Percentiles rank a stretch among this genome's conserved stretches.
Evolutionary conservation across 2,329 filamentous ascomycete species (phyloP).

Genomic region (Trichophyton benhamiae): DNA sequence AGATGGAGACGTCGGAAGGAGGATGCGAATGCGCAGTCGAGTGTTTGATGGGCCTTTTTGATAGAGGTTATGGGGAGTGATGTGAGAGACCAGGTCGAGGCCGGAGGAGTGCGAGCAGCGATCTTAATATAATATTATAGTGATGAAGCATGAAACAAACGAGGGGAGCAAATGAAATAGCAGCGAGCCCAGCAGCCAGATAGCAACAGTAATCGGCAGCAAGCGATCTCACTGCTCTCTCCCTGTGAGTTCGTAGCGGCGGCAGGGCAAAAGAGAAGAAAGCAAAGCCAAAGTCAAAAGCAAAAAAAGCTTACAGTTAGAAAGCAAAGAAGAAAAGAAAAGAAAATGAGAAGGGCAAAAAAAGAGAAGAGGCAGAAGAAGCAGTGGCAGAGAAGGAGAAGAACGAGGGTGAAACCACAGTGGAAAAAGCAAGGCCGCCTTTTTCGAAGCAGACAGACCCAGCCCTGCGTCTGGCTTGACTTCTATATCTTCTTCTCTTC

Average conservation of each 20-base stretch:
- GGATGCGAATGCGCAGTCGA: neutral
- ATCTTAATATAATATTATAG: conserved; percentile 3
- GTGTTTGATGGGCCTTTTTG: neutral
- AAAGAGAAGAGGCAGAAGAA: neutral
- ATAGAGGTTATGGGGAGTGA: neutral
- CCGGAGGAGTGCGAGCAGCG: neutral
- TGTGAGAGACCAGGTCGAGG: neutral
- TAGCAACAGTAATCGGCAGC: neutral
- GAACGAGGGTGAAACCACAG: conserved; percentile 2
- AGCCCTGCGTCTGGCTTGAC: neutral
- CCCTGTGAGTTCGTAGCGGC: neutral
- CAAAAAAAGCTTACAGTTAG: neutral
- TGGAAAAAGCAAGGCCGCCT: neutral
- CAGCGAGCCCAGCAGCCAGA: neutral
- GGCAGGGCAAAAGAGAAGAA: conserved; percentile 2
- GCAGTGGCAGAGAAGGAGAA: neutral
- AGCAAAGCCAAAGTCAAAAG: conserved; percentile 1
- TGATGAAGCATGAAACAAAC: conserved; percentile 3
- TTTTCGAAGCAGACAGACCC: neutral
- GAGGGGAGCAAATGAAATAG: neutral
- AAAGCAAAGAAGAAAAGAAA: conserved; percentile 4
- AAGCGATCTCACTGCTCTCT: neutral
- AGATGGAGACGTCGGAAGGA: neutral
- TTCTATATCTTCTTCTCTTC: neutral
- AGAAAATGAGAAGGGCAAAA: neutral